Base-by-base conservation (phyloP, 2,329 filamentous ascomycete species). In the Alternaria triticina region DNA sequence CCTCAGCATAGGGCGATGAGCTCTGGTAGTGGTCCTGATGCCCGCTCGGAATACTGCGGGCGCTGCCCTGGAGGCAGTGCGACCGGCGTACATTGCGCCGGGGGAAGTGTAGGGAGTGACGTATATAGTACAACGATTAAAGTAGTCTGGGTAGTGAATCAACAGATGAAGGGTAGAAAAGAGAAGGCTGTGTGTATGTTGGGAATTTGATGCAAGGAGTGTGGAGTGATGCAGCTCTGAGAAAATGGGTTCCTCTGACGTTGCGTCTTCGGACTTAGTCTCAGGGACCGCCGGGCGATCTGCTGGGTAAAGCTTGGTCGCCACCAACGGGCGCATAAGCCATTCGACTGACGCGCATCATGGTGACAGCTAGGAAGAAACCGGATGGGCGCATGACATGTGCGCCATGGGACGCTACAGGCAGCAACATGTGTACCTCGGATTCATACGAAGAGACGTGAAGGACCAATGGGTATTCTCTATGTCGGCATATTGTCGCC, bases 1-100 rank as follows among this genome's bases (percentile, higher is more conserved):
- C 52, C 83, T 81, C 61, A 85, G 85, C 47, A 87, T 76, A 44
- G 77, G 74, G 47, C 80, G 74, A 58, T 79, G 77, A 43, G 80
- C 75, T 45, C 81, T 77, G 57, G 79, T 79, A 60, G 80, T 78
- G 60, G 78, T 77, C 70, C 82, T 77, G 64, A 79, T 79, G 66
- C 81, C 82, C 60, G 78, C 79, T 65, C 83, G 79, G 61, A 84
- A 79, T 59, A 85, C 77, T 62, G 83, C 76, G 67, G 83, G 83
- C 66, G 83, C 81, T 69, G 83, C 79, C 69, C 82, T 77, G 51
- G 80, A 75, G 61, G 82, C 80, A 66, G 79, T 76, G 71, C 81
- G 80, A 70, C 79, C 81, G 69, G 80, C 77, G 68, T 83, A 82
- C 83, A 85, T 85, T 74, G 75, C 74, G 73, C 73, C 74, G 69